These are phyloP conservation scores for Wickerhamiella lipophila DNA, from an alignment of 805 yeast genomes.

Conservation along the genomic window DNA sequence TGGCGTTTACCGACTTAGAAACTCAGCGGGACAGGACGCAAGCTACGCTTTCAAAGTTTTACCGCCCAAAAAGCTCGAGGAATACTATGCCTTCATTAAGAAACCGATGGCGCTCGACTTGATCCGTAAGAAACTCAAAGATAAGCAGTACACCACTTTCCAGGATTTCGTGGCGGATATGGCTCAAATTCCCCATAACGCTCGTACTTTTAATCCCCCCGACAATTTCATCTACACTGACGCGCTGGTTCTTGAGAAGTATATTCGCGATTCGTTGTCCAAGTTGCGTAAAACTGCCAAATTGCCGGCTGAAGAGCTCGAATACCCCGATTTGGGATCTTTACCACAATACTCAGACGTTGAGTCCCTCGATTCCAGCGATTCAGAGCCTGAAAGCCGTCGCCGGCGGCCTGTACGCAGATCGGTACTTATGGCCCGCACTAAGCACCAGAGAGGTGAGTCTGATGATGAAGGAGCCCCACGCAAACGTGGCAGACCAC, in stretches of 20 bases:
- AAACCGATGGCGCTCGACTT: conserved; percentile 74
- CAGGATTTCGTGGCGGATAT: conserved; percentile 65
- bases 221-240: conserved; percentile 54
- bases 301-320: conserved; percentile 28
- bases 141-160: conserved; percentile 42
- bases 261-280: conserved; percentile 38
- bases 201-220: conserved; percentile 66
- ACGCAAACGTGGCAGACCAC: conserved; percentile 77
- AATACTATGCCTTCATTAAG: conserved; percentile 65
- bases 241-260: conserved; percentile 48
- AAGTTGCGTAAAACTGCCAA: conserved; percentile 34
- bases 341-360: conserved; percentile 37
- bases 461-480: conserved; percentile 32
- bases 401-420: conserved; percentile 23
- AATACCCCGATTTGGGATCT: conserved; percentile 57
- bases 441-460: conserved; percentile 21
- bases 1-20: conserved; percentile 26
- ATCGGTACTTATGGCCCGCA: conserved; percentile 18
- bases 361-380: conserved; percentile 13
- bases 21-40: conserved; percentile 33
- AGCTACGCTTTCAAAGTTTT: conserved; percentile 53
- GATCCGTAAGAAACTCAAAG: conserved; percentile 44
- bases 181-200: conserved; percentile 83
- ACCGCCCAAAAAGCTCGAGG: conserved; percentile 60
- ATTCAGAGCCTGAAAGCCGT: conserved; percentile 22